Percentiles rank a stretch among this genome's conserved stretches.
These are phyloP conservation scores for Ceratocystis papillata DNA, from an alignment of 2,329 filamentous ascomycete species.

Conservation along the genomic window DNA sequence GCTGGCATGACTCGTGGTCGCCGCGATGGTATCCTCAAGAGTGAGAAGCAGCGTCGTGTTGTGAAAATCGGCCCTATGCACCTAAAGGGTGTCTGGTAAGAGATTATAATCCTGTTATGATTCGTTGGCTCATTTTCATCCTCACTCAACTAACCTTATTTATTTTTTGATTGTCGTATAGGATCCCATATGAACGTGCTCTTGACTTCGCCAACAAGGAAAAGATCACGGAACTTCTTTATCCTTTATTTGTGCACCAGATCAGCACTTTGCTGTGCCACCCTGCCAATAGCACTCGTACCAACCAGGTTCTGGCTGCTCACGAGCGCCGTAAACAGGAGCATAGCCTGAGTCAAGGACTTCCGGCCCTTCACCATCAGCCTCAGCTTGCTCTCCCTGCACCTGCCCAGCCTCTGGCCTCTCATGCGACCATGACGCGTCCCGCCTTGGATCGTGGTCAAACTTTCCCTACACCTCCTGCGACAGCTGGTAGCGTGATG, in stretches of 20 bases:
- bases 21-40: conserved; percentile 92
- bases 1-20: conserved; percentile 95
- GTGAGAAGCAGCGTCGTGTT: conserved; percentile 90
- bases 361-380: conserved; percentile 58
- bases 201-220: conserved; percentile 98
- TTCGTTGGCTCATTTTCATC: conserved; percentile 21
- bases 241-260: conserved; percentile 94
- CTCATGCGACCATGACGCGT: conserved; percentile 61
- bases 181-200: conserved; percentile 97
- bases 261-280: conserved; percentile 91
- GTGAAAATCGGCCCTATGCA: conserved; percentile 99
- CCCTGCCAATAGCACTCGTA: conserved; percentile 73
- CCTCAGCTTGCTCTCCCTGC: conserved; percentile 49
- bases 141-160: conserved; percentile 3
- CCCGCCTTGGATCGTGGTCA: conserved; percentile 74
- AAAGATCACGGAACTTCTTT: conserved; percentile 91
- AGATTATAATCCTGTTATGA: conserved; percentile 25
- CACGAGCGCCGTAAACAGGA: conserved; percentile 67
- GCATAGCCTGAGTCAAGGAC: conserved; percentile 44
- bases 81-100: conserved; percentile 91
- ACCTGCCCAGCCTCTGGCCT: conserved; percentile 45
- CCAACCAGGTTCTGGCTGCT: conserved; percentile 78
- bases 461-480: conserved; percentile 87
- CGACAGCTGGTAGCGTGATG: conserved; percentile 80
- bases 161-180: conserved; percentile 32